Percentiles rank a stretch among this genome's conserved stretches.
phyloP scores from a whole-genome alignment of 371 early-diverging fungal genomes.

The Parasitella parasitica region DNA sequence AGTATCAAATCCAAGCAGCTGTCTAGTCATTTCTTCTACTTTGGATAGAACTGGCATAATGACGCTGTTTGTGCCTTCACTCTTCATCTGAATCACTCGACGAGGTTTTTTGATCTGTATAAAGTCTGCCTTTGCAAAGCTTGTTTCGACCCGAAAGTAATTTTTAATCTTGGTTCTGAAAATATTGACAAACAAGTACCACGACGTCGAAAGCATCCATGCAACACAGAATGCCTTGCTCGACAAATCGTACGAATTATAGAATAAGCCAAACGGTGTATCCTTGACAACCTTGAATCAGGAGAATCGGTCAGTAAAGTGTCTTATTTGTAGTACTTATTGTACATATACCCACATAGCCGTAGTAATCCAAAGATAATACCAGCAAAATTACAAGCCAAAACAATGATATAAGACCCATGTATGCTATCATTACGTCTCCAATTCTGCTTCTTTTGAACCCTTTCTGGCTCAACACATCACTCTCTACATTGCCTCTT shows the following conservation, averaged over 20 bases:
- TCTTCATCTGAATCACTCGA: constrained; percentile 49
- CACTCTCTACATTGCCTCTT: not conserved
- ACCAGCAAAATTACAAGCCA: constrained; percentile 59
- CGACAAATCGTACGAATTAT: constrained; percentile 50
- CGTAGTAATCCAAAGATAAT: constrained; percentile 64
- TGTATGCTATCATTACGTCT: constrained; percentile 36
- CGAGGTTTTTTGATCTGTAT: constrained; percentile 61
- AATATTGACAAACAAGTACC: constrained; percentile 57
- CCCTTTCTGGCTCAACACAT: constrained; percentile 33
- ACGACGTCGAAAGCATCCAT: constrained; percentile 63
- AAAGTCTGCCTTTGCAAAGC: constrained; percentile 39
- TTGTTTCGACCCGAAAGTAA: constrained; percentile 53
- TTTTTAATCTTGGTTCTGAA: constrained; percentile 44
- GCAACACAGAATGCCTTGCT: constrained; percentile 62
- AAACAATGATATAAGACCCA: constrained; percentile 44
- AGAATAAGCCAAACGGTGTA: constrained; percentile 21
- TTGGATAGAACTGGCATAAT: not conserved
- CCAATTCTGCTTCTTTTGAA: constrained; percentile 50
- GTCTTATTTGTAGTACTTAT: too few species aligned
- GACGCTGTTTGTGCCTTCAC: not conserved
- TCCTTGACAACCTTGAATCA: constrained; percentile 5
- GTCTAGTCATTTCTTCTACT: not conserved
- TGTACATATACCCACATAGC: constrained; percentile 21
- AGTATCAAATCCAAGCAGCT: constrained; percentile 16
- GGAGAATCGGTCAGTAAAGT: too few species aligned